A percentile compares a stretch with the other conserved stretches of the same genome.
phyloP scores from a whole-genome alignment of 2,329 filamentous ascomycete species.

The Helminthosporium solani region DNA sequence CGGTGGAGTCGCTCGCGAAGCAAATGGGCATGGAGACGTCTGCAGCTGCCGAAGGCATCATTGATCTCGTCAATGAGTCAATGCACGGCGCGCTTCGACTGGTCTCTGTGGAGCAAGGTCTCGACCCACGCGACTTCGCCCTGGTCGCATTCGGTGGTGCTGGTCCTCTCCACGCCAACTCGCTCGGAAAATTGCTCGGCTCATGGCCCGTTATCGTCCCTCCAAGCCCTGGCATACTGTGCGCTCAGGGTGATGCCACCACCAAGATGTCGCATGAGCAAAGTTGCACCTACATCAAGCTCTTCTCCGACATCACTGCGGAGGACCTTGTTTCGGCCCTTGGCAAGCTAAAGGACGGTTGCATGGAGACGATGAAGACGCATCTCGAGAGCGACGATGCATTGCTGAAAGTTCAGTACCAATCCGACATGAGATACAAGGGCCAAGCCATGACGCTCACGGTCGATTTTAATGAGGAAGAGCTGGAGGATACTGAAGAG shows the following conservation, averaged over 20 bases:
- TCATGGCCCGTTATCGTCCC: slow-evolving; percentile 57
- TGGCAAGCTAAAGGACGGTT: slow-evolving; percentile 40
- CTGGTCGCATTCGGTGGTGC: slow-evolving; percentile 55
- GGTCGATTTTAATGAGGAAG: slow-evolving; percentile 37
- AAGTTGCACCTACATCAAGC: slow-evolving; percentile 49
- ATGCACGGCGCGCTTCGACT: slow-evolving; percentile 54
- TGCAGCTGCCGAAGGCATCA: slow-evolving; percentile 51
- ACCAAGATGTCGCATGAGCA: slow-evolving; percentile 53
- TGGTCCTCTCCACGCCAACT: slow-evolving; percentile 54
- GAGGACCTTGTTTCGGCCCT: slow-evolving; percentile 39
- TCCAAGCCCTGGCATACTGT: slow-evolving; percentile 52
- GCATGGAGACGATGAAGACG: slow-evolving; percentile 42
- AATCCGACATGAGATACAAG: slow-evolving; percentile 52
- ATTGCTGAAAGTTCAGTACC: slow-evolving; percentile 39
- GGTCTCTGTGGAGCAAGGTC: slow-evolving; percentile 55
- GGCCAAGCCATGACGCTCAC: slow-evolving; percentile 46
- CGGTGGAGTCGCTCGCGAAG: slow-evolving; percentile 47
- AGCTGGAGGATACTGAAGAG: slow-evolving; percentile 33
- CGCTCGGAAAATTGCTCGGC: slow-evolving; percentile 51
- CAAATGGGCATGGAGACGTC: slow-evolving; percentile 49
- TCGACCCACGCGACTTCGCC: slow-evolving; percentile 54
- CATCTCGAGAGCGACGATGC: slow-evolving; percentile 37
- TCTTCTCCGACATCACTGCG: slow-evolving; percentile 40
- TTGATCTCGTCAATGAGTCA: slow-evolving; percentile 53
- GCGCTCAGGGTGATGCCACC: slow-evolving; percentile 53